Percentiles rank a stretch among this genome's conserved stretches.
Conservation (phyloP, 352 stramenopile genomes). For the Pythium chondricola region DNA sequence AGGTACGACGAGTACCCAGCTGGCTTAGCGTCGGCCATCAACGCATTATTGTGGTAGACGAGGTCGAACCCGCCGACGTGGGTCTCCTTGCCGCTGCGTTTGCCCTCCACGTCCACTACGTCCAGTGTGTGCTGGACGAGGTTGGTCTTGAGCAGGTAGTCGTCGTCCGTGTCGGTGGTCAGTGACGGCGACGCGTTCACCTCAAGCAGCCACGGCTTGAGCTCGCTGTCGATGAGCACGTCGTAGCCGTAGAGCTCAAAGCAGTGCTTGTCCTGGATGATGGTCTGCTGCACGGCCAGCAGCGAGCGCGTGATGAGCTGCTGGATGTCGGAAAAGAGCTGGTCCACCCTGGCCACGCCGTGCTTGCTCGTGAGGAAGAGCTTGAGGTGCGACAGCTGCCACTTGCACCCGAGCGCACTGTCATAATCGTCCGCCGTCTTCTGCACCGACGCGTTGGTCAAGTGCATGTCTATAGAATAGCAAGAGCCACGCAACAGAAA, state of each 20-base stretch:
- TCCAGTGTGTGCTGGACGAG: conserved; percentile 87
- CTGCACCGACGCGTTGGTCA: conserved; percentile 92
- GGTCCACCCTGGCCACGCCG: conserved; percentile 48
- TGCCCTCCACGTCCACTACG: conserved; percentile 77
- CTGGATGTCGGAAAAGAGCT: conserved; percentile 81
- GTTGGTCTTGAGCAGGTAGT: conserved; percentile 82
- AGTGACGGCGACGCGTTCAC: conserved; percentile 74
- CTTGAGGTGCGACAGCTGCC: conserved; percentile 48
- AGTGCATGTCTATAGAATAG: conserved; percentile 93
- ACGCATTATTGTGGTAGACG: conserved; percentile 45
- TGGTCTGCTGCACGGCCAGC: conserved; percentile 73
- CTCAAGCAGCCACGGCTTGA: conserved; percentile 85
- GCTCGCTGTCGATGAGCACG: conserved; percentile 74
- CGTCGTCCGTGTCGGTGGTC: conserved; percentile 56
- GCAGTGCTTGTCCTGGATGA: conserved; percentile 88
- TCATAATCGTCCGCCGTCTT: conserved; percentile 80
- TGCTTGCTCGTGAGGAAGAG: conserved; percentile 65
- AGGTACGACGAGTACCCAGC: conserved; percentile 56
- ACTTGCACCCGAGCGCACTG: conserved; percentile 56
- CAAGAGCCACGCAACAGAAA: no score
- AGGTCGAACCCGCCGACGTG: conserved; percentile 70
- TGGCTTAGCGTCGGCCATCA: conserved; percentile 28
- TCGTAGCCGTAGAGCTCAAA: conserved; percentile 91
- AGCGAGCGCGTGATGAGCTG: conserved; percentile 79
- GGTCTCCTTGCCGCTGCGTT: conserved; percentile 31